Evolutionary conservation across 176 grass and related monocot genomes (phyloP).

Genomic region (Aegilops sharonensis): DNA sequence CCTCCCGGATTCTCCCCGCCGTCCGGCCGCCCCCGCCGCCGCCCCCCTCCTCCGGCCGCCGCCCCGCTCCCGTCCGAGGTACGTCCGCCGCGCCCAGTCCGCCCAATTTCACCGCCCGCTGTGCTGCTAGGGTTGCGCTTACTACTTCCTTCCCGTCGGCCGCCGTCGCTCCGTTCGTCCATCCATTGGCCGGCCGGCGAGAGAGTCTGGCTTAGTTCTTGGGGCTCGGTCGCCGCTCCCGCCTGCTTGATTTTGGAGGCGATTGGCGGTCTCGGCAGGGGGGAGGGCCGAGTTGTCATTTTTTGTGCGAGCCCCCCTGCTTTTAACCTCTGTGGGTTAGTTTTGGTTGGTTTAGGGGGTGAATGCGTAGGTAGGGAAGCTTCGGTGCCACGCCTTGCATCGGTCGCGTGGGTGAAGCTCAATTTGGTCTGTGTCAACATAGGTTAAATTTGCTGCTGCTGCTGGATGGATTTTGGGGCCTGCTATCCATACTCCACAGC

Average conservation of each 20-base stretch:
- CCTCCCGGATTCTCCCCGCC: background rate
- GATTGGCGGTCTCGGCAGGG: background rate
- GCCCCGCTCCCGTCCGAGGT: conserved; percentile 22
- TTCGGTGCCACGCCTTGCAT: background rate
- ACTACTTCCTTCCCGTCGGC: background rate
- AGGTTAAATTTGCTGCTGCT: background rate
- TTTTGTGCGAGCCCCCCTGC: background rate
- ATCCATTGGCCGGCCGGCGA: background rate
- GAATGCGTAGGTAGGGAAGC: background rate
- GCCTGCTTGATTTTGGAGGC: background rate
- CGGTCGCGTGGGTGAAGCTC: background rate
- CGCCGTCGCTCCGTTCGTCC: background rate
- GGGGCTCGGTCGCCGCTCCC: background rate
- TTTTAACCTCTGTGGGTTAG: background rate
- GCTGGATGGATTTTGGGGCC: background rate
- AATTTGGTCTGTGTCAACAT: background rate
- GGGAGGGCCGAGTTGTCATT: background rate
- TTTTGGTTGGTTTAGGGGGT: background rate
- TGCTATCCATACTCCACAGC: background rate
- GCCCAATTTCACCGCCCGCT: background rate
- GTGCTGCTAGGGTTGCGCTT: background rate
- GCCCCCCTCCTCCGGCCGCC: background rate
- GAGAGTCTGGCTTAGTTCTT: background rate
- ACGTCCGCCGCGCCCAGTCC: background rate
- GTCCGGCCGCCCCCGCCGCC: background rate